phyloP scores from a whole-genome alignment of 1,284 basidiomycete genomes.

The Fereydounia khargensis region DNA sequence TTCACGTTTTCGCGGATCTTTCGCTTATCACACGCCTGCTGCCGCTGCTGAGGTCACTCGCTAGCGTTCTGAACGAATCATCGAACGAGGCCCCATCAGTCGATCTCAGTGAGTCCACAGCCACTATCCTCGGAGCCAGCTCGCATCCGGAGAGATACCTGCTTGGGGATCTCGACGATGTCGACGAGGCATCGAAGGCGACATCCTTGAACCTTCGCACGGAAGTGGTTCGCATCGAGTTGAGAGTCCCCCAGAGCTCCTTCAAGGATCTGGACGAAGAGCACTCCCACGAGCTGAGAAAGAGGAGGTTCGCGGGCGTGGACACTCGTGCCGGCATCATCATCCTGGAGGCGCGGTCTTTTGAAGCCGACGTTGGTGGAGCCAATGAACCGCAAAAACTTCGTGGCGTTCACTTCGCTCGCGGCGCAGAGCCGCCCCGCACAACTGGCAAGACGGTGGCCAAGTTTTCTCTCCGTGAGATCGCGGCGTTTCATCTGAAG shows the following conservation, averaged over 20 bases:
- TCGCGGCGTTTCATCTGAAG: too few relatives aligned
- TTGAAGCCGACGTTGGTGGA: slow-evolving; percentile 7
- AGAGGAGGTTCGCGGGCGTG: slow-evolving; percentile 9
- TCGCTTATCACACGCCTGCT: slow-evolving; percentile 28
- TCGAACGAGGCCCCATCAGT: too few relatives aligned
- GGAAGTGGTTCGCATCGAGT: slow-evolving; percentile 20
- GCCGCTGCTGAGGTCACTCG: too few relatives aligned
- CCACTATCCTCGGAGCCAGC: not conserved
- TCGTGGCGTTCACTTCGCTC: slow-evolving; percentile 12
- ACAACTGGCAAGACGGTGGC: too few relatives aligned
- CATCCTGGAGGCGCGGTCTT: slow-evolving; percentile 17
- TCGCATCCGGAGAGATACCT: not conserved
- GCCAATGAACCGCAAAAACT: not conserved
- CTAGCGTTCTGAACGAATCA: too few relatives aligned
- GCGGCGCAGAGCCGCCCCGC: too few relatives aligned
- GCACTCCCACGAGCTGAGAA: slow-evolving; percentile 1
- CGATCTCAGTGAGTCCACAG: not conserved
- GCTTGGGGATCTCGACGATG: not conserved
- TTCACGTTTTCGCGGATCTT: slow-evolving; percentile 37
- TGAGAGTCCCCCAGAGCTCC: slow-evolving; percentile 13
- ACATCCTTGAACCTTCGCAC: slow-evolving; percentile 1
- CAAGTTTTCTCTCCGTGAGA: too few relatives aligned
- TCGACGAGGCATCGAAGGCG: not conserved
- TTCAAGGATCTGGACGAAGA: not conserved
- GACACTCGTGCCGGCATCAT: slow-evolving; percentile 28